Evolutionary conservation across 768 basidiomycete species (phyloP).

Genomic region (Termitomyces sp.): DNA sequence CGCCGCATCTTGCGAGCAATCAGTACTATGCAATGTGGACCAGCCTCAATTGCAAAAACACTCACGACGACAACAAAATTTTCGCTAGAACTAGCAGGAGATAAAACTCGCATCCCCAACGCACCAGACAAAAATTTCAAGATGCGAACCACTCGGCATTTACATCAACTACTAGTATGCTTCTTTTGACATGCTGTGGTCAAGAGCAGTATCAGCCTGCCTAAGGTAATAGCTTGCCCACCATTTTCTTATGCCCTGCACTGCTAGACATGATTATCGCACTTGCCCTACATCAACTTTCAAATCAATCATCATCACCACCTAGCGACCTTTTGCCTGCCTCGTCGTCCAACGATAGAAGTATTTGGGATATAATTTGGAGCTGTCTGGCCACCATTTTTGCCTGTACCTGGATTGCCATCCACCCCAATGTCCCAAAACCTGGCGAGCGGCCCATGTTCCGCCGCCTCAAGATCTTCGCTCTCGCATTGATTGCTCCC

Average conservation of each 20-base stretch:
- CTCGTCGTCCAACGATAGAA: constrained; percentile 6
- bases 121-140: too few relatives aligned
- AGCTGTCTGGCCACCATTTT: constrained; percentile 17
- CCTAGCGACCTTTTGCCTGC: neutral
- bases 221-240: too few relatives aligned
- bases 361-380: constrained; percentile 21
- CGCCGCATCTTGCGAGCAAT: constrained; percentile 49
- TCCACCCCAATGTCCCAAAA: constrained; percentile 25
- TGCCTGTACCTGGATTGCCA: constrained; percentile 8
- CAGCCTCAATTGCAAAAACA: too few relatives aligned
- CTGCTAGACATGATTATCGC: neutral
- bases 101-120: too few relatives aligned
- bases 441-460: neutral
- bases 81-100: too few relatives aligned
- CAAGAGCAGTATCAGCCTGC: too few relatives aligned
- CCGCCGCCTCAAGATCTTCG: neutral
- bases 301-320: neutral
- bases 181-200: too few relatives aligned
- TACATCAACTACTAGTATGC: too few relatives aligned
- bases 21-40: too few relatives aligned
- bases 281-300: neutral
- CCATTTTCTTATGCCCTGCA: too few relatives aligned
- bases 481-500: constrained; percentile 19
- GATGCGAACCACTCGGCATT: too few relatives aligned
- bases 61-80: too few relatives aligned